A percentile compares a stretch with the other conserved stretches of the same genome.
phyloP scores from a whole-genome alignment of 768 basidiomycete species.

The Candolleomyces aberdarensis region DNA sequence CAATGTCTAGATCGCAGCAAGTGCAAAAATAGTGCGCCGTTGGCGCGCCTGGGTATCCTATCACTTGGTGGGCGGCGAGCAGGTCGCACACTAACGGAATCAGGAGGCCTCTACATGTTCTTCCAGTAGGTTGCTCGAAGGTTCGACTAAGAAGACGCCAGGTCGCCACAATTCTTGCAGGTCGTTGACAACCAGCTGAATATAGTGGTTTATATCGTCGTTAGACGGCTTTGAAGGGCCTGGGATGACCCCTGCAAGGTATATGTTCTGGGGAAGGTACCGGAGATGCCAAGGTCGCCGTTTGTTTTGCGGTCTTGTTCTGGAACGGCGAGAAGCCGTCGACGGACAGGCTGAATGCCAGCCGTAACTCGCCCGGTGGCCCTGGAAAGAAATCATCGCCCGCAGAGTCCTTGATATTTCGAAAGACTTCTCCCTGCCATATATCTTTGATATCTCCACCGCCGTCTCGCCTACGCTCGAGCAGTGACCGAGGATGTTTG shows the following conservation, averaged over 20 bases:
- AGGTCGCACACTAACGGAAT: slow-evolving; percentile 22
- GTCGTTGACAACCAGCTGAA: slow-evolving; percentile 33
- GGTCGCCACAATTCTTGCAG: slow-evolving; percentile 25
- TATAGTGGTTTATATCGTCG: slow-evolving; percentile 31
- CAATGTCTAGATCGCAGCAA: neutral
- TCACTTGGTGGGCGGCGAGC: neutral
- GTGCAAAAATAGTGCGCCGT: neutral
- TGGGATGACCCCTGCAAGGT: slow-evolving; percentile 32
- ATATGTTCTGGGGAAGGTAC: slow-evolving; percentile 32
- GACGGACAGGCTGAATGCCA: slow-evolving; percentile 22
- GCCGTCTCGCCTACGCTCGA: too few relatives aligned
- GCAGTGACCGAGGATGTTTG: neutral
- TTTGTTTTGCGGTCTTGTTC: slow-evolving; percentile 21
- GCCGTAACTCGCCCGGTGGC: neutral
- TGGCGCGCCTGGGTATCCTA: neutral
- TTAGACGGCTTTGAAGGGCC: slow-evolving; percentile 31
- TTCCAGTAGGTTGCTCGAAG: slow-evolving; percentile 13
- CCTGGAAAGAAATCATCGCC: slow-evolving; percentile 2
- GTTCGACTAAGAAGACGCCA: slow-evolving; percentile 24
- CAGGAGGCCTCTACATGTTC: slow-evolving; percentile 19
- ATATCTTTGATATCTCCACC: slow-evolving; percentile 4
- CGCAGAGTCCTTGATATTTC: neutral
- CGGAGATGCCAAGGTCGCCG: slow-evolving; percentile 20
- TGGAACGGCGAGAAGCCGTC: slow-evolving; percentile 32
- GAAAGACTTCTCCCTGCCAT: slow-evolving; percentile 6